A percentile compares a stretch with the other conserved stretches of the same genome.
phyloP scores from a whole-genome alignment of 2,329 filamentous ascomycete genomes.

The Penicillium sclerotigenum region DNA sequence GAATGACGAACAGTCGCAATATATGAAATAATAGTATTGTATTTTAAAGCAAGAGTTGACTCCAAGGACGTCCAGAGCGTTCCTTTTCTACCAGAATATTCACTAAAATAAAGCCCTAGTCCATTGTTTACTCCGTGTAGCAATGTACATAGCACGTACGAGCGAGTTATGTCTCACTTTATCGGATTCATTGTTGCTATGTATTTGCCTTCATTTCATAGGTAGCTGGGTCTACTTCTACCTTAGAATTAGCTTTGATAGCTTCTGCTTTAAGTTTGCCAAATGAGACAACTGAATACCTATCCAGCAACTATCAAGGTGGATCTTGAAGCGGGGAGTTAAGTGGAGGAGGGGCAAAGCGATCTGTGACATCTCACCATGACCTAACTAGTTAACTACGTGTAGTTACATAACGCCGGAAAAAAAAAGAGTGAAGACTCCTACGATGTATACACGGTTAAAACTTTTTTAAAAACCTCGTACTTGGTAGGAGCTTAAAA shows the following conservation, averaged over 20 bases:
- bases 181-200: neutral
- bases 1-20: neutral
- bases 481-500: conserved; percentile 26
- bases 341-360: neutral
- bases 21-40: neutral
- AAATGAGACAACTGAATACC: neutral
- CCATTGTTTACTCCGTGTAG: neutral
- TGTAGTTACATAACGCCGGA: neutral
- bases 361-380: neutral
- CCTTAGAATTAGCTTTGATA: neutral
- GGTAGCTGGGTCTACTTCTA: neutral
- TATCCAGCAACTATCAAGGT: neutral
- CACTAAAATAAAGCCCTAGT: neutral
- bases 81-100: neutral
- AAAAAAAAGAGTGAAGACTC: neutral
- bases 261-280: neutral
- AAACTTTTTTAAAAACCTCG: neutral
- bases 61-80: neutral
- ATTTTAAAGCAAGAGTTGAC: neutral
- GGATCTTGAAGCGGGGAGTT: neutral
- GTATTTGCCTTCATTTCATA: neutral
- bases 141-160: neutral
- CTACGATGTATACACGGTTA: neutral
- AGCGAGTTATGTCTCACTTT: too few relatives aligned
- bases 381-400: neutral